Base-by-base conservation (phyloP, 768 basidiomycete genomes). In the Aureoboletus auriporus region DNA sequence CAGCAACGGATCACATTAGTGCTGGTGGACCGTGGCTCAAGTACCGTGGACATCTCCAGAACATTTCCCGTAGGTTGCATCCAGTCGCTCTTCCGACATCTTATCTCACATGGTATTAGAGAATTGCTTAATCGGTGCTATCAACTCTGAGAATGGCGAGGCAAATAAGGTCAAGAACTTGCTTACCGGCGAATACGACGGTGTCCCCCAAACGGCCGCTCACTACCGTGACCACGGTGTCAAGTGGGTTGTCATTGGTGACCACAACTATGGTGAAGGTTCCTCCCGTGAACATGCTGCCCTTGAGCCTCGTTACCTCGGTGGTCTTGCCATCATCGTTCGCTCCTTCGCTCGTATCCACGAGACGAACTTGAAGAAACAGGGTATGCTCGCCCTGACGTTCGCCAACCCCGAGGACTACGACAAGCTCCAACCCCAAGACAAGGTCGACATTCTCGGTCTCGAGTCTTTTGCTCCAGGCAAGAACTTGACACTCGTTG, bases 21-120 rank as follows among this genome's bases (percentile, higher is more conserved):
- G 94, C 94, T 65, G 95, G 94, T 76, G 95, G 95, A 51, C 95
- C 95, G 39, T 98, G 95, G 95, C 82, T 98, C 75, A 97, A 97
- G 75, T 98, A 94, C 79, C 92, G 95, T 76, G 95, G 95, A 54
- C 95, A 98, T 71, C 84, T 97, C 63, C 80, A 96, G 70, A 98
- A 97, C 78, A 98, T 96, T 67, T 96, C 94, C 29, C 90, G 89
- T 89, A 53, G 53, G 83, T 77, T 3, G 12, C 16, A 41, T 8
- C 33, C 0, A 41, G 20, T 30, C 11, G 34, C 10, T 6, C 34
- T 28, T 23, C 26, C 10, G 44, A n/a, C 48, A 54, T n/a, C 0
- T 12, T 29, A 52, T 42, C 46, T 56, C 33, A 55, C 8, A 41
- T 42, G 1, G 2, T 46, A 27, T 2, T 60, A 90, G 87, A 97